Conservation (phyloP, 2,329 filamentous ascomycete genomes). For the Claviceps fusiformis region DNA sequence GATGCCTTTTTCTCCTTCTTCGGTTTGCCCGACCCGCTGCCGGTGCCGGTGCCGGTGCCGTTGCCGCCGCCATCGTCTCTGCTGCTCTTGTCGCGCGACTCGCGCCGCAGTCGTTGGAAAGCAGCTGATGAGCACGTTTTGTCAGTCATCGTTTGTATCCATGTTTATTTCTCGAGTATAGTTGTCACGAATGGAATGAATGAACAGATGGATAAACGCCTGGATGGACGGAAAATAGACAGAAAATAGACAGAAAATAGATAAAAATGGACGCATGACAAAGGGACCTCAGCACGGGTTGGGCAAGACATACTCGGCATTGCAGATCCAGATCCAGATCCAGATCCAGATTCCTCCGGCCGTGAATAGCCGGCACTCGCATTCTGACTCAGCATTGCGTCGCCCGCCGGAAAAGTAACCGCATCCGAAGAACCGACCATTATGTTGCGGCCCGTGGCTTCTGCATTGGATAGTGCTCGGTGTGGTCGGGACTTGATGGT, state of each 20-base stretch:
- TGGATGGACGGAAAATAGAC: too few species aligned
- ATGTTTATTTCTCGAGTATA: neutral
- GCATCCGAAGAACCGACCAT: constrained; percentile 22
- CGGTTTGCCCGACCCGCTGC: constrained; percentile 10
- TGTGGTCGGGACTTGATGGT: constrained; percentile 23
- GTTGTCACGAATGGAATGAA: neutral
- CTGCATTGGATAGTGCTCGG: constrained; percentile 31
- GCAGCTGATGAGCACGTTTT: constrained; percentile 21
- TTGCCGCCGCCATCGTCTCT: constrained; percentile 25
- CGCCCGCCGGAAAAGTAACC: neutral
- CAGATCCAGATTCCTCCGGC: constrained; percentile 8
- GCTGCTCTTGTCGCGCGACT: constrained; percentile 31
- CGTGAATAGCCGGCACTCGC: neutral
- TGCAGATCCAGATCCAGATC: constrained; percentile 9
- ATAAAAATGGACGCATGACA: constrained; percentile 17
- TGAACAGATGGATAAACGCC: constrained; percentile 1
- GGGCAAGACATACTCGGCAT: constrained; percentile 18
- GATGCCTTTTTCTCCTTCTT: constrained; percentile 25
- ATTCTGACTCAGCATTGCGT: neutral
- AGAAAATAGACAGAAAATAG: too few species aligned
- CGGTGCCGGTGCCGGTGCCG: constrained; percentile 9
- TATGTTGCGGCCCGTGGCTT: constrained; percentile 30
- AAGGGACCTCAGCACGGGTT: constrained; percentile 26
- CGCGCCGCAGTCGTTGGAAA: constrained; percentile 33
- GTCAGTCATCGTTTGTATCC: neutral